Percentiles rank a stretch among this genome's conserved stretches.
Evolutionary conservation across 129 eudicot genomes (phyloP).

Genomic region (Tagetes erecta): DNA sequence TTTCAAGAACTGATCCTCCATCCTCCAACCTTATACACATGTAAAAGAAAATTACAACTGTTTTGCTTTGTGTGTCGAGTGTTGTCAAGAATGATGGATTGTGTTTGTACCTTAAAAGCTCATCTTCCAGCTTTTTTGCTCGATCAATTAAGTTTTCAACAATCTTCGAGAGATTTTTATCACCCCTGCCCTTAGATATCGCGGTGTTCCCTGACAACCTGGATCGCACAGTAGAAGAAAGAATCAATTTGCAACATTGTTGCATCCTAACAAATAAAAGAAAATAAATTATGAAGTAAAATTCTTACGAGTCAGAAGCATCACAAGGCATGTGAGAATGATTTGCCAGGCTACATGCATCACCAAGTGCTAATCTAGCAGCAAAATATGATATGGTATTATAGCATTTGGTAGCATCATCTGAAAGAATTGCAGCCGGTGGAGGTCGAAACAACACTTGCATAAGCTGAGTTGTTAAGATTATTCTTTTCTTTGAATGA

Average conservation of each 20-base stretch:
- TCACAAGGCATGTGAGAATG: slow-evolving; percentile 28
- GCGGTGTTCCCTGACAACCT: slow-evolving; percentile 47
- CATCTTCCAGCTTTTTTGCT: slow-evolving; percentile 51
- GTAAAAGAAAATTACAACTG: background rate
- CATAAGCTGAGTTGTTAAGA: slow-evolving; percentile 59
- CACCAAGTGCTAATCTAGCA: slow-evolving; percentile 68
- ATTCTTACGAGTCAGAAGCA: slow-evolving; percentile 47
- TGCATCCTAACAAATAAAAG: background rate
- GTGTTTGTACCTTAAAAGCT: slow-evolving; percentile 51
- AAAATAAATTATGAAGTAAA: slow-evolving; percentile 4
- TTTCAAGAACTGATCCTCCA: slow-evolving; percentile 54
- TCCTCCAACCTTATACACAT: slow-evolving; percentile 48
- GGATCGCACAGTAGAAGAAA: slow-evolving; percentile 16
- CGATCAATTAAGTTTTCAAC: slow-evolving; percentile 44
- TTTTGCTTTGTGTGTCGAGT: background rate
- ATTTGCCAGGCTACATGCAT: slow-evolving; percentile 57
- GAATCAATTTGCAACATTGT: background rate
- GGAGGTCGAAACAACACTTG: slow-evolving; percentile 62
- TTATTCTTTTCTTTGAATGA: slow-evolving; percentile 56
- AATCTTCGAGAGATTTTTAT: slow-evolving; percentile 35
- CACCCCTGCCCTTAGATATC: slow-evolving; percentile 41
- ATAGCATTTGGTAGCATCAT: slow-evolving; percentile 46
- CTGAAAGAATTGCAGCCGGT: slow-evolving; percentile 49
- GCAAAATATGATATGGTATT: slow-evolving; percentile 47
- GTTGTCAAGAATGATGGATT: background rate